Base-by-base conservation (phyloP, 208 protist species). In the Endotrypanum monterogeii region DNA sequence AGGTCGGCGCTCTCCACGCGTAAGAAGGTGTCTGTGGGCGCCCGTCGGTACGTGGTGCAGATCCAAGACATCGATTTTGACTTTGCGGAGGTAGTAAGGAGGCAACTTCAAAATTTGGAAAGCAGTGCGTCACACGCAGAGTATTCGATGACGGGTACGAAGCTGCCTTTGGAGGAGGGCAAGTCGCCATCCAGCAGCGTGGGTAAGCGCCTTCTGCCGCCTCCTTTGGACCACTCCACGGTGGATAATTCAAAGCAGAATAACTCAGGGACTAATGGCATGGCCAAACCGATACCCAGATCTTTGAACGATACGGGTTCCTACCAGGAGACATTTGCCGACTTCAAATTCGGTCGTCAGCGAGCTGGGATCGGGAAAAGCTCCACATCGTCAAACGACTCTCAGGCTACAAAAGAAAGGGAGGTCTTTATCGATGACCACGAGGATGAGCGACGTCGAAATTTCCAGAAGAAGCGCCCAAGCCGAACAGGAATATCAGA, bases 401-500 rank as follows among this genome's bases (percentile, higher is more conserved):
- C 58, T 30, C 56, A 71, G 37, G 48, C 57, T 32, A 28, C 55
- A 57, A 60, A 58, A 5, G 12, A 46, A 4, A 28, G 3, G 58
- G 65, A 80, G 28, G 72, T 80, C 57, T 61, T 74, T 25, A 82
- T 92, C 55, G 84, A 82, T 50, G 87, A 89, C 56, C 63, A 48
- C 55, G 87, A 89, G 58, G 87, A 92, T 55, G 65, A 48, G 41
- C 73, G 78, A 16, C 83, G 83, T 28, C 84, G 88, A 44, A 71
- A 72, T 14, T 30, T 83, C n/a, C 82, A 83, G 55, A 83, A 80
- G 79, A 83, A 88, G 60, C 88, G 82, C 37, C 71, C 81, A 0
- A 87, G 79, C 67, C 87, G 88, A 56, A 71, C 68, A 20, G 85
- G 78, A 63, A 83, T 92, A 66, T 89, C 78, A 41, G 83, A 86